phyloP scores from a whole-genome alignment of 306 rosid species.

The Styphnolobium japonicum region DNA sequence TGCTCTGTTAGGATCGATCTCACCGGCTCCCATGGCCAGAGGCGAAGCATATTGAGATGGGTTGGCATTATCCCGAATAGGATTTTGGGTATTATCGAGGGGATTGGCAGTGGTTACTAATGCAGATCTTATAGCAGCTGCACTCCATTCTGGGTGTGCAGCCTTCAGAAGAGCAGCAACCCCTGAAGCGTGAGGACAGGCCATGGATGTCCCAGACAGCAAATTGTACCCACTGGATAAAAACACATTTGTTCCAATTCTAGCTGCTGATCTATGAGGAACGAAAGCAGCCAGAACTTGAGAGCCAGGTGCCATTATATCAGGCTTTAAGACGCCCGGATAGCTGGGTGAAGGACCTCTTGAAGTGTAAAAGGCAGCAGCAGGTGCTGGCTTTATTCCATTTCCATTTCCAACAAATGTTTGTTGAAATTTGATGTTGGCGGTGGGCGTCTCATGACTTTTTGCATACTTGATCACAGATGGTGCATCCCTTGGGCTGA shows the following conservation, averaged over 20 bases:
- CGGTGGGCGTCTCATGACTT: not conserved
- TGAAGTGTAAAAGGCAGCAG: constrained; percentile 42
- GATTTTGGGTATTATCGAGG: constrained; percentile 30
- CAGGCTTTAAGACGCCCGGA: constrained; percentile 45
- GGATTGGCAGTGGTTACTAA: constrained; percentile 51
- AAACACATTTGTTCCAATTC: constrained; percentile 27
- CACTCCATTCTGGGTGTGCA: constrained; percentile 50
- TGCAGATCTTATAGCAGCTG: constrained; percentile 54
- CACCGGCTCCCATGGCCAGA: constrained; percentile 55
- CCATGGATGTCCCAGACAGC: constrained; percentile 59
- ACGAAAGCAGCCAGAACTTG: constrained; percentile 46
- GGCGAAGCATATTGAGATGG: constrained; percentile 41
- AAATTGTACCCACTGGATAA: constrained; percentile 31
- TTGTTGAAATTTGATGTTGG: constrained; percentile 39
- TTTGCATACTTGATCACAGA: constrained; percentile 30
- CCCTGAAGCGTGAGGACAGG: constrained; percentile 59
- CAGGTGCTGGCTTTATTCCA: constrained; percentile 43
- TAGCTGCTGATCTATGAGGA: constrained; percentile 4
- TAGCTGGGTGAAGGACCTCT: constrained; percentile 51
- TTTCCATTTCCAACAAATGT: constrained; percentile 37
- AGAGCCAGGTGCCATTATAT: constrained; percentile 58
- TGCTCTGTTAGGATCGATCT: constrained; percentile 57
- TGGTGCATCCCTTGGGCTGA: constrained; percentile 32
- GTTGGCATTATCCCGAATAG: constrained; percentile 22
- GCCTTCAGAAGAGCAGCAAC: constrained; percentile 44